Evolutionary conservation across 352 stramenopile genomes (phyloP).

Genomic region (Stephanocyclus meneghinianus): DNA sequence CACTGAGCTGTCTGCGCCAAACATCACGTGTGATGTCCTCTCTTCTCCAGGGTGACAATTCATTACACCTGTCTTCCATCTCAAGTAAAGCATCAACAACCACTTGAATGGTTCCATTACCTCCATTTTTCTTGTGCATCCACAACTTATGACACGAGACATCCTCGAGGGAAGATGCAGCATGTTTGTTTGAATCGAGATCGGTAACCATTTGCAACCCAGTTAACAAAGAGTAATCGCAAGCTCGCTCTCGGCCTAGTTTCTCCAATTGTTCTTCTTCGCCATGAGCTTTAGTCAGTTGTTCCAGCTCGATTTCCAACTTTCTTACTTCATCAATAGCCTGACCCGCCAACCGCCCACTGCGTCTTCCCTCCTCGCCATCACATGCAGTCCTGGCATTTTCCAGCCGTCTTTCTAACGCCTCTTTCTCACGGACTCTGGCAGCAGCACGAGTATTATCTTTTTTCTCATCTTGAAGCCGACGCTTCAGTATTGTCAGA

Average conservation of each 20-base stretch:
- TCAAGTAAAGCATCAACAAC: constrained; percentile 64
- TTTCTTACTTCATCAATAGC: constrained; percentile 61
- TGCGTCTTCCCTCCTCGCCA: constrained; percentile 66
- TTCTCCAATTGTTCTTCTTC: constrained; percentile 44
- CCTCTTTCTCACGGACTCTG: constrained; percentile 57
- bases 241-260: constrained; percentile 36
- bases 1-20: constrained; percentile 67
- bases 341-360: constrained; percentile 62
- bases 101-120: constrained; percentile 66
- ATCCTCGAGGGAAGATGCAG: constrained; percentile 23
- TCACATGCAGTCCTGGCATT: constrained; percentile 68
- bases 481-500: constrained; percentile 53
- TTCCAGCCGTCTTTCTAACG: constrained; percentile 66
- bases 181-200: constrained; percentile 35
- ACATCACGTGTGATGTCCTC: constrained; percentile 49
- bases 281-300: constrained; percentile 32
- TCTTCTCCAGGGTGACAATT: constrained; percentile 57
- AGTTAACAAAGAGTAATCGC: constrained; percentile 61
- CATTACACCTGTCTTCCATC: constrained; percentile 67
- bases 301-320: constrained; percentile 57
- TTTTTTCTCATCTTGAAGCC: constrained; percentile 48
- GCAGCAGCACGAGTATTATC: constrained; percentile 40
- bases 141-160: constrained; percentile 61
- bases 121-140: constrained; percentile 63
- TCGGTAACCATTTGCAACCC: constrained; percentile 58